Base-by-base conservation (phyloP, 768 basidiomycete genomes). In the Scleroderma citrinum region DNA sequence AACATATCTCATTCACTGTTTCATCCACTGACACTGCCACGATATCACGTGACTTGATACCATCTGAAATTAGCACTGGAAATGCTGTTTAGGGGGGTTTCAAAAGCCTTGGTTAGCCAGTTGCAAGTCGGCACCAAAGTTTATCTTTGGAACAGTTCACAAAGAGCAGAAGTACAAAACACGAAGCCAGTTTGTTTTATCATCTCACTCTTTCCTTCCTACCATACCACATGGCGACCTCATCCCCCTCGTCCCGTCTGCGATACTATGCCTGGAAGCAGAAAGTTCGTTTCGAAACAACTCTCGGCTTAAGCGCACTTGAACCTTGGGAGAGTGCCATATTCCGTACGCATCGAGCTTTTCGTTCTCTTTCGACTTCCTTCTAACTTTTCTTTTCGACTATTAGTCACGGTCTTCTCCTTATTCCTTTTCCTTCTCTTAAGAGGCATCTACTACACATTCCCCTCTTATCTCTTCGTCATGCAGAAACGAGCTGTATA, bases 311-410 rank as follows among this genome's bases (percentile, higher is more conserved):
- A 35, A 71, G 74, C 24, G 73, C 84, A 57, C 64, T 85, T 49
- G 82, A 87, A 60, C 74, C 78, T 50, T 85, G 83, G 85, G 85
- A 86, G 71, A 81, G 82, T 57, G 57, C 76, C 40, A 61, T 83
- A 32, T 71, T 80, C 49, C 59, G 83, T 84, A 59, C 60, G 83
- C 72, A 20, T 20, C 7, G 44, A 30, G 23, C 14, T 39, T 41
- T 52, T 34, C 35, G 44, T 16, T 39, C 32, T 23, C 47, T 14
- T 45, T 16, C 1, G 34, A 14, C 34, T 30, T 19, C 38, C 37
- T 17, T 39, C 3, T 16, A 36, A 29, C 23, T 40, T 35, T 20
- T 21, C 13, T 42, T 47, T 50, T 36, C 44, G 46, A 42, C 3
- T 13, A 29, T 30, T 52, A 80, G 76, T 76, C 44, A 63, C 71